Evolutionary conservation across 805 yeast species (phyloP), one percentile per base, ranked within the genome.

Genomic region (Spathaspora sp.): DNA sequence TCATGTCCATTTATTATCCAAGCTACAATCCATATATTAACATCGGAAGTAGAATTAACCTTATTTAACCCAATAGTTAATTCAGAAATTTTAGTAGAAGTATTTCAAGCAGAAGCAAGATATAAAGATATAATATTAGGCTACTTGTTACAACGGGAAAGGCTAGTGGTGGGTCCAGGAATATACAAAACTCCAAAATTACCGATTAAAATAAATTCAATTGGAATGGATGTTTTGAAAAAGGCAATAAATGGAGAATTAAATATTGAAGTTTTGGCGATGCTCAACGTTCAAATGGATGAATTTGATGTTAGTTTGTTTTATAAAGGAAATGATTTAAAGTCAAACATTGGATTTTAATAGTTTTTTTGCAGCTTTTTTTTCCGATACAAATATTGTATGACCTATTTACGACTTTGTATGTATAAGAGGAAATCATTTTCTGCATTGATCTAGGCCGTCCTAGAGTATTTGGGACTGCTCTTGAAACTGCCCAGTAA

Each of bases 1-100:
- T 17, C 40, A 29, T 45, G 40, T 45, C 77, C 79, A 1, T 82
- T 82, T 51, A 64, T 83, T 6, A 49, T 78, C 1, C 76, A 73
- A 14, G 72, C 81, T 5, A 79, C 79, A 0, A 76, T 83, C 66
- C 86, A 83, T 61, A 55, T 83, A 3, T 66, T 82, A 65, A 67
- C 78, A 0, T 78, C 84, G 0, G 82, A 81, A 45, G 71, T 81
- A 5, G 85, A 82, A 56, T 59, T 83, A 51, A 75, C 77, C 0
- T 67, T 82, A 0, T 80, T 61, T 62, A 83, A 83, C 56, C 89
- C 89, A 1, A 57, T 83, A 1, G 50, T 55, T 4, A 82, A 83
- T 57, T 61, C 71, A n/a, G 77, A 72, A 14, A 63, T 79, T 0
- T 57, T 64, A n/a, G 63, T 80, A 12, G 66, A 65, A 9, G 64